Percentiles rank a stretch among this genome's conserved stretches.
Conservation (phyloP, 73 alveolate genomes). For the Paramecium octaurelia region DNA sequence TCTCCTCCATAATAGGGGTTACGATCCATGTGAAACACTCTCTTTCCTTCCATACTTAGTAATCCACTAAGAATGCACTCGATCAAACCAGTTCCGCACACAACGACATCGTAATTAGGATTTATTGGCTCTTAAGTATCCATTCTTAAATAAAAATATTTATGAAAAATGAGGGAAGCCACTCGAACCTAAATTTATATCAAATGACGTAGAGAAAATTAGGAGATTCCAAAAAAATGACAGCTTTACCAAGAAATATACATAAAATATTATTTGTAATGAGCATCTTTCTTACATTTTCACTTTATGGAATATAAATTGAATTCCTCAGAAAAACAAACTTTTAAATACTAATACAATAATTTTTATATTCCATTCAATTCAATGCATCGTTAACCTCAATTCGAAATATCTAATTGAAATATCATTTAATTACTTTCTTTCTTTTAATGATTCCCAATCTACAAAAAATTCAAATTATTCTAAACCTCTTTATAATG, state of each 20-base stretch:
- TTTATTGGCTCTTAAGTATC: conserved; percentile 30
- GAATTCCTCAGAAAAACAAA: neutral
- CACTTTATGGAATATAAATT: neutral
- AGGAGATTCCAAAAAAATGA: neutral
- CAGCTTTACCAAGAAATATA: neutral
- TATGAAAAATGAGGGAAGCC: neutral
- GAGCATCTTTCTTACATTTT: neutral
- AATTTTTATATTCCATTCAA: neutral
- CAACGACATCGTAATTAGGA: conserved; percentile 83
- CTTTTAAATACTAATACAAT: neutral
- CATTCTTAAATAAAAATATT: neutral
- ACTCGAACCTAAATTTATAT: neutral
- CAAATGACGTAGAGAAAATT: neutral
- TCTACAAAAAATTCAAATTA: neutral
- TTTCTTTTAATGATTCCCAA: too few relatives aligned
- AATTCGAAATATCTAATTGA: too few relatives aligned
- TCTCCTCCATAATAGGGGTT: conserved; percentile 97
- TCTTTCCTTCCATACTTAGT: conserved; percentile 80
- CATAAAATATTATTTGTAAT: neutral
- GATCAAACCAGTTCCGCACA: conserved; percentile 97
- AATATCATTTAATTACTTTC: too few relatives aligned
- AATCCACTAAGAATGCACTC: conserved; percentile 97
- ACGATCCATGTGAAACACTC: conserved; percentile 96
- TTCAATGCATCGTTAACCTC: neutral
- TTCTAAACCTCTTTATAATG: too few relatives aligned